Evolutionary conservation across 495 filamentous ascomycete species (phyloP), one percentile per base, ranked within the genome.

Genomic region (Stereocaulon alpinum): DNA sequence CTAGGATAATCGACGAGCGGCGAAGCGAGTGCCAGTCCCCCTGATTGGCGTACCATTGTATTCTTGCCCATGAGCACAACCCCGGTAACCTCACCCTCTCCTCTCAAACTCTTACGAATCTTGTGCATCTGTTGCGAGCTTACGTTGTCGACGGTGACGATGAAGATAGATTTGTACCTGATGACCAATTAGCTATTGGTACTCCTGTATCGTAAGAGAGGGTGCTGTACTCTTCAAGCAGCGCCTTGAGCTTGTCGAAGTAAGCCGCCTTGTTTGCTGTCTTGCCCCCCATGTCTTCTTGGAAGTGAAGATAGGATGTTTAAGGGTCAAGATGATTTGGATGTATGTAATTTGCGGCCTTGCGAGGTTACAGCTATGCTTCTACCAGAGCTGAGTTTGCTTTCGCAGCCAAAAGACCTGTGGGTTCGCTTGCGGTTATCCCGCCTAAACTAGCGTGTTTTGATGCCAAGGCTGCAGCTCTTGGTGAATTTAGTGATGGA

Each of bases 101-200:
- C 86, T 75, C 91, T 87, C 73, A 96, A 84, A 69, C 86, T 76
- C 67, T 84, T 78, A 76, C 93, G 87, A 74, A 97, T 97, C 83
- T 99, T 93, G 87, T 99, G 93, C 93, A 99, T 99, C 85, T 99
- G 93, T 85, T 99, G 93, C 58, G 93, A 99, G 74, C 85, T 87
- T 76, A 55, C 88, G 92, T 93, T 94, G 83, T 94, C 89, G 74
- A 94, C 87, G 68, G 82, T 82, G 73, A 96, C 91, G 72, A 99
- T 91, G 88, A 99, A 99, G 80, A 96, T 86, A 66, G 85, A 88
- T 73, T 82, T 81, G 58, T 60, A 60, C 40, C 58, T 60, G 15
- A 17, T 54, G n/a, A 24, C 6, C 27, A n/a, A 27, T 60, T 11
- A 60, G 58, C 49, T 29, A 17, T 10, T 22, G 9, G 17, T 17